Base-by-base conservation (phyloP, 306 rosid genomes). In the Dicorynia guianensis region DNA sequence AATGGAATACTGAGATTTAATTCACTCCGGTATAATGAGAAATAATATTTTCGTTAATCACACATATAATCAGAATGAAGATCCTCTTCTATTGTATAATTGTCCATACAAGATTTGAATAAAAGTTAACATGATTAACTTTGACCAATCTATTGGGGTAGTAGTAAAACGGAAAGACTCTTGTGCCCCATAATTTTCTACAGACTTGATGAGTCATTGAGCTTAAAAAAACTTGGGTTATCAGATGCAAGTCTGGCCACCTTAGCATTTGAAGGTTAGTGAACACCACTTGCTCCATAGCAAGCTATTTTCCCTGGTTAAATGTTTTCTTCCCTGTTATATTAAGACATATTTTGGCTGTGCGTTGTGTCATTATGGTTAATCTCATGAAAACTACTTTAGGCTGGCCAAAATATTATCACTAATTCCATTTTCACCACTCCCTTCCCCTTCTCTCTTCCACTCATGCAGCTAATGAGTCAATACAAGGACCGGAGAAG, bases 171-270 rank as follows among this genome's bases (percentile, higher is more conserved):
- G 30, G 44, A 71, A 71, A 71, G 42, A 11, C 74, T 54, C 69
- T 48, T 63, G 57, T 62, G 39, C 50, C 61, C 76, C 87, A 78
- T 83, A 78, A 74, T 72, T 64, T 49, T 64, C 20, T 47, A 48
- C 71, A 91, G 96, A 73, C 83, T 88, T 46, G 97, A 91, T 71
- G 93, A 93, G 55, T 85, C 91, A 8, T 54, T 87, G 76, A 91
- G 98, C 62, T 86, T 94, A 76, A 81, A 88, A 69, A 83, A 72
- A 75, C 88, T 90, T 47, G 97, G 98, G 74, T 80, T 91, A 63
- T 94, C 97, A 5, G 93, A 90, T 82, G 96, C 89, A 44, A 85
- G 93, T 63, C 89, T 94, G 25, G 97, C 96, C 20, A 85, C 90
- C 44, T 80, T 91, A 74, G 96, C 96, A 81, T 90, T 87, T 49